Evolutionary conservation across 2,329 filamentous ascomycete species (phyloP).

Genomic region (Microdochium paspali): DNA sequence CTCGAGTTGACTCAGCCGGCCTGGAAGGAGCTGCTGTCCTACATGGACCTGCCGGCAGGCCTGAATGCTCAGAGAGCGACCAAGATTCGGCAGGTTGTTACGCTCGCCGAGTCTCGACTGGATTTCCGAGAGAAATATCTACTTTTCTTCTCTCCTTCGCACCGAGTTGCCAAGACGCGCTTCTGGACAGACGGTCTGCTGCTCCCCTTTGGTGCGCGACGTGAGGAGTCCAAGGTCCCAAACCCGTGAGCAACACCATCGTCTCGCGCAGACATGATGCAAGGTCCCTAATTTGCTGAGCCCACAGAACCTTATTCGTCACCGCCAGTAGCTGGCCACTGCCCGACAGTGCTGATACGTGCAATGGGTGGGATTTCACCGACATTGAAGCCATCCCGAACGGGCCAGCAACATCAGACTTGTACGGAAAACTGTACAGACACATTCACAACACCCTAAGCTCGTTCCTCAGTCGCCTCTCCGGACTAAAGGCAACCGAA

Average conservation of each 20-base stretch:
- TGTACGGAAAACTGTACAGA: slow-evolving; percentile 27
- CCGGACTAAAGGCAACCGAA: slow-evolving; percentile 3
- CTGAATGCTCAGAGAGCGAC: slow-evolving; percentile 13
- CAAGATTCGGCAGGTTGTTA: slow-evolving; percentile 14
- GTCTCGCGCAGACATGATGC: not conserved
- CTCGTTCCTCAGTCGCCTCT: slow-evolving; percentile 17
- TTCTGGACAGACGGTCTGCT: slow-evolving; percentile 28
- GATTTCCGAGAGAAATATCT: slow-evolving; percentile 23
- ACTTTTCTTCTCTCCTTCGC: slow-evolving; percentile 10
- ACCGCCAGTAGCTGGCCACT: slow-evolving; percentile 21
- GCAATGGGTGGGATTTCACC: slow-evolving; percentile 21
- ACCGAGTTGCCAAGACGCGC: slow-evolving; percentile 15
- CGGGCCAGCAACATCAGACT: slow-evolving; percentile 20
- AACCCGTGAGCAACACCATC: slow-evolving; percentile 26
- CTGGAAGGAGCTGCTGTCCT: slow-evolving; percentile 19
- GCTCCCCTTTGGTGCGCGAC: slow-evolving; percentile 25
- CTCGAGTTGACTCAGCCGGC: slow-evolving; percentile 17
- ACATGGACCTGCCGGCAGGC: slow-evolving; percentile 14
- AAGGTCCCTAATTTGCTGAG: slow-evolving; percentile 19
- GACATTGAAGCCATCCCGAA: slow-evolving; percentile 15
- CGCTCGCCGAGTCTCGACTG: slow-evolving; percentile 13
- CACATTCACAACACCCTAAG: slow-evolving; percentile 17
- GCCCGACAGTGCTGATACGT: slow-evolving; percentile 23
- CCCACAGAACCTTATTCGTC: slow-evolving; percentile 11
- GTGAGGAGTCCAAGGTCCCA: slow-evolving; percentile 20